These are phyloP conservation scores for Metarhizium album DNA, from an alignment of 2,329 filamentous ascomycete genomes.

Conservation along the genomic window DNA sequence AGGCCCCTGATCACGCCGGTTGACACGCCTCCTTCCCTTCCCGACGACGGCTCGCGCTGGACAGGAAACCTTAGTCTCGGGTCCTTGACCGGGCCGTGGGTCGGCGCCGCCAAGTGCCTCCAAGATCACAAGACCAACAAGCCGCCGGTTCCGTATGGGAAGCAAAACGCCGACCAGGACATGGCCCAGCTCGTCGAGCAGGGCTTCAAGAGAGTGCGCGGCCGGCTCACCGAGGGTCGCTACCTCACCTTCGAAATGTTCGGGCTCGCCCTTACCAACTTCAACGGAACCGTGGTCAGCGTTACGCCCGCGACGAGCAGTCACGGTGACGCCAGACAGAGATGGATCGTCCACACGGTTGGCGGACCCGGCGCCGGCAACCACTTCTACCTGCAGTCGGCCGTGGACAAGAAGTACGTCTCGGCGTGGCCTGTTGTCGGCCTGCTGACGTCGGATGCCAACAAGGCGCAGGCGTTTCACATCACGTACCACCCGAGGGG, in stretches of 20 bases:
- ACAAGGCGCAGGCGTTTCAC: constrained; percentile 7
- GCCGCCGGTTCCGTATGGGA: constrained; percentile 9
- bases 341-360: constrained; percentile 36
- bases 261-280: constrained; percentile 27
- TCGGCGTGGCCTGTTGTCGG: constrained; percentile 33
- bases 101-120: constrained; percentile 10
- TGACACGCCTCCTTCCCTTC: constrained; percentile 3
- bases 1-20: constrained; percentile 3
- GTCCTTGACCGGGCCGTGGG: constrained; percentile 11
- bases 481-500: constrained; percentile 4
- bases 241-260: constrained; percentile 37
- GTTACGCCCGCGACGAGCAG: constrained; percentile 4
- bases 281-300: constrained; percentile 15
- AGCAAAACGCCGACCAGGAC: constrained; percentile 56
- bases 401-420: constrained; percentile 15
- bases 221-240: constrained; percentile 40
- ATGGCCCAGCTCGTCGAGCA: constrained; percentile 61
- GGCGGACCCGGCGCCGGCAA: constrained; percentile 15
- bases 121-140: constrained; percentile 5
- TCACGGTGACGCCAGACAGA: constrained; percentile 31
- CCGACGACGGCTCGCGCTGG: constrained; percentile 5
- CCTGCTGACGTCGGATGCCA: constrained; percentile 6
- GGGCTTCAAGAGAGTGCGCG: constrained; percentile 41
- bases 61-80: constrained; percentile 10
- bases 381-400: constrained; percentile 15